phyloP scores from a whole-genome alignment of 139 green algal genomes.

The Diplosphaera chodatii region DNA sequence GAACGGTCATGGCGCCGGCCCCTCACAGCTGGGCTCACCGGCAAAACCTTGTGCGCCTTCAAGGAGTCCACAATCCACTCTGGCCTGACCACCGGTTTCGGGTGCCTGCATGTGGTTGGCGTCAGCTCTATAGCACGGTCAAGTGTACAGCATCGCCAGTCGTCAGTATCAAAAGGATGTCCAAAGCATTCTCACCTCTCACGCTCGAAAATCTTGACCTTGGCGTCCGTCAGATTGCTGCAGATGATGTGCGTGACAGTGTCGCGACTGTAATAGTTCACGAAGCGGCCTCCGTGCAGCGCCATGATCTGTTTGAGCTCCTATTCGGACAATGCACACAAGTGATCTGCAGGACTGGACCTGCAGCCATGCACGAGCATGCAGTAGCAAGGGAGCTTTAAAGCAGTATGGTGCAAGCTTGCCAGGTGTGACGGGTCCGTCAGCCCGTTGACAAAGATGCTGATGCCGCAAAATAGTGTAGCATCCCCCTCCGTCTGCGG shows the following conservation, averaged over 20 bases:
- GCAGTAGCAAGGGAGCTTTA: no score
- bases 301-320: constrained; percentile 92
- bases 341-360: no score
- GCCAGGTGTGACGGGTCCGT: constrained; percentile 62
- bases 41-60: constrained; percentile 45
- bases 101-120: constrained; percentile 57
- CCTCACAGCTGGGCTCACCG: constrained; percentile 37
- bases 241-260: constrained; percentile 90
- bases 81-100: constrained; percentile 59
- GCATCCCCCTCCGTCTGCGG: not conserved
- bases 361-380: no score
- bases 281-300: constrained; percentile 79
- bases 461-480: constrained; percentile 75
- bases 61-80: constrained; percentile 77
- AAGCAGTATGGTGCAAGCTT: no score
- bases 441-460: constrained; percentile 85
- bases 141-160: no score
- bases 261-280: constrained; percentile 68
- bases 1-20: no score
- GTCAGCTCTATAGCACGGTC: no score
- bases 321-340: constrained; percentile 24
- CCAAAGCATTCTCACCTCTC: constrained; percentile 22
- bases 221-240: constrained; percentile 82
- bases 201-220: constrained; percentile 60
- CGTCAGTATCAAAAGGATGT: no score